Base-by-base conservation (phyloP, 208 protist genomes). In the Crithidia thermophila region DNA sequence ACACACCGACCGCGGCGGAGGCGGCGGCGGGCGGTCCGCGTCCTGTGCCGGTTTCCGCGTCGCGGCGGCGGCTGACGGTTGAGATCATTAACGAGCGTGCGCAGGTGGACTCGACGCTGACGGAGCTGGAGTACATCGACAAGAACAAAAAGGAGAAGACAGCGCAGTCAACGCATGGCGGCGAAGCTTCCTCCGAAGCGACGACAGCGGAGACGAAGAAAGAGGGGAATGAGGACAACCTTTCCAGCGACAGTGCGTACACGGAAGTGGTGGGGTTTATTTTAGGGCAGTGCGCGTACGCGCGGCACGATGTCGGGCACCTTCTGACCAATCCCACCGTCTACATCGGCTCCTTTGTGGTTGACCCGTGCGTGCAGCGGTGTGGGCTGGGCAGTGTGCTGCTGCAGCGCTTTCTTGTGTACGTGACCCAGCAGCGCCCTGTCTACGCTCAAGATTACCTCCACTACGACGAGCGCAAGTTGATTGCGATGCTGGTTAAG, bases 341-440 rank as follows among this genome's bases (percentile, higher is more conserved):
- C 28, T 96, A 96, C 73, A 67, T 96, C 25, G 75, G 81, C 31
- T 84, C 76, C 40, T 77, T 96, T 40, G 85, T 81, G 0, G 87
- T 96, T 11, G 67, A 84, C 21, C 67, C 68, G 18, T 40, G 49
- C 11, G 50, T 92, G 50, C 91, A 79, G 16, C 28, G 64, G 11
- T 74, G 82, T 58, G 91, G 91, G n/a, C 25, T 96, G 18, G 91
- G 87, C 31, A 42, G 58, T 18, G 33, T 52, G 53, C 53, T 96
- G 37, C 74, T 96, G 11, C n/a, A 71, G 18, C 76, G 66, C 14
- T 91, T 85, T 50, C 23, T 87, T 3, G 37, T 50, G 0, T 93
- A 90, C 60, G 75, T 94, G 60, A 75, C 74, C 16, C 64, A 68
- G 47, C 63, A 63, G 30, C 60, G 90, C 9, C 81, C 87, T 14